Evolutionary conservation across 2,329 filamentous ascomycete genomes (phyloP).

Genomic region (Colletotrichum sp.): DNA sequence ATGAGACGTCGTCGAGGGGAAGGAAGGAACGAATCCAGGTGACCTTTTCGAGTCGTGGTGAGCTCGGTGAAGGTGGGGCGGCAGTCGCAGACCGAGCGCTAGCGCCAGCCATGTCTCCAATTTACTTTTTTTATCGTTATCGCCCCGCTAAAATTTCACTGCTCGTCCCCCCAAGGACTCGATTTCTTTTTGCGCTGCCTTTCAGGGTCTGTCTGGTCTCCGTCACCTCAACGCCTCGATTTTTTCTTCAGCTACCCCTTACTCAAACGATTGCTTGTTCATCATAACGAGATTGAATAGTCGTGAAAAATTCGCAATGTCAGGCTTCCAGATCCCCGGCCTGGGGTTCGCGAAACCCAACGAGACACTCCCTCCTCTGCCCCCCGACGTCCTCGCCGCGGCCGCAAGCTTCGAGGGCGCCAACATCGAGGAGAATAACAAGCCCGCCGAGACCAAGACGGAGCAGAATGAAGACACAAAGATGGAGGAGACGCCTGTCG

Average conservation of each 20-base stretch:
- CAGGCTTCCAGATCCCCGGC: slow-evolving; percentile 48
- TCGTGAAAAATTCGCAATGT: slow-evolving; percentile 31
- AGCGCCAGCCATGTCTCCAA: not conserved
- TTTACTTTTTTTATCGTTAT: slow-evolving; percentile 5
- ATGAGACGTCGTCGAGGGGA: not conserved
- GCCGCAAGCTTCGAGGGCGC: slow-evolving; percentile 29
- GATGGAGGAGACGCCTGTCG: not conserved
- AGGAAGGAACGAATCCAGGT: not conserved
- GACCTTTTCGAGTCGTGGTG: not conserved
- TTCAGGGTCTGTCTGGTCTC: not conserved
- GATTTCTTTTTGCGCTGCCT: slow-evolving; percentile 13
- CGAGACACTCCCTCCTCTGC: slow-evolving; percentile 43
- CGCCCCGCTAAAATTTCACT: slow-evolving; percentile 17
- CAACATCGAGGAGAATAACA: not conserved
- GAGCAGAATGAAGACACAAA: not conserved
- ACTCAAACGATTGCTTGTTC: fast-evolving
- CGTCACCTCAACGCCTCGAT: not conserved
- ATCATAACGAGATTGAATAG: fast-evolving
- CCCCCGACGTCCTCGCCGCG: slow-evolving; percentile 34
- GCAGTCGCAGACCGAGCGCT: not conserved
- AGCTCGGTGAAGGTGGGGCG: slow-evolving; percentile 1
- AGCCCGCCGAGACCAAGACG: not conserved
- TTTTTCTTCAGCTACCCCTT: not conserved
- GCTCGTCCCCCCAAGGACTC: not conserved
- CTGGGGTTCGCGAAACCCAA: slow-evolving; percentile 48